Conservation (phyloP, 129 eudicot species). For the Heracleum sosnowskyi region DNA sequence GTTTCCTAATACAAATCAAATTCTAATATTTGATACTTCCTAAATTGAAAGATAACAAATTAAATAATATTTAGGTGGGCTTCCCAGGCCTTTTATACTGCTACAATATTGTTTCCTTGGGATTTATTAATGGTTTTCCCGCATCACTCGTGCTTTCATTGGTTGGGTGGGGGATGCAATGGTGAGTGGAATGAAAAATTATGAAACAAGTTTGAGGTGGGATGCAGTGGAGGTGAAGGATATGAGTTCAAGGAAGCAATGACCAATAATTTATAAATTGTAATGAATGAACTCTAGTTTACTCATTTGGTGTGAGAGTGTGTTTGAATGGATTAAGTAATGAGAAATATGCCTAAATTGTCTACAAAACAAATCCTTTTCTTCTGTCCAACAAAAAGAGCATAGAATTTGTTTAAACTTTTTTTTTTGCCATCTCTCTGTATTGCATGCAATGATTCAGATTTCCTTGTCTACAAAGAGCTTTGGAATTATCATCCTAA, state of each 20-base stretch:
- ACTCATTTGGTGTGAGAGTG: background rate
- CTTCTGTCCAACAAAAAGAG: background rate
- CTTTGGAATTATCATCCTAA: background rate
- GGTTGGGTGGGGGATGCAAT: background rate
- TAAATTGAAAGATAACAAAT: background rate
- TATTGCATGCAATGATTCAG: background rate
- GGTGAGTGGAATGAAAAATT: background rate
- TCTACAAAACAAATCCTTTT: background rate
- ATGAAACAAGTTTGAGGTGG: background rate
- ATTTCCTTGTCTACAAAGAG: background rate
- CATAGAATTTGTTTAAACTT: background rate
- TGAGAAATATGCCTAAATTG: background rate
- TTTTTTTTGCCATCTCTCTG: background rate
- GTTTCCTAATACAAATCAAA: background rate
- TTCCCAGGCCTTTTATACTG: background rate
- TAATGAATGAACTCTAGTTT: background rate
- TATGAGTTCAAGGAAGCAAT: background rate
- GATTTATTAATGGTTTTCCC: background rate
- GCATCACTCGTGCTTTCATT: background rate
- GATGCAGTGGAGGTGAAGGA: background rate
- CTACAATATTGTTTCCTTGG: background rate
- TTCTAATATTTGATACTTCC: background rate
- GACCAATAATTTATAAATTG: background rate
- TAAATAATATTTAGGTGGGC: no score
- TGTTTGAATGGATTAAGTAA: background rate